Conservation (phyloP, 2,329 filamentous ascomycete genomes). For the Aspergillus sergii region DNA sequence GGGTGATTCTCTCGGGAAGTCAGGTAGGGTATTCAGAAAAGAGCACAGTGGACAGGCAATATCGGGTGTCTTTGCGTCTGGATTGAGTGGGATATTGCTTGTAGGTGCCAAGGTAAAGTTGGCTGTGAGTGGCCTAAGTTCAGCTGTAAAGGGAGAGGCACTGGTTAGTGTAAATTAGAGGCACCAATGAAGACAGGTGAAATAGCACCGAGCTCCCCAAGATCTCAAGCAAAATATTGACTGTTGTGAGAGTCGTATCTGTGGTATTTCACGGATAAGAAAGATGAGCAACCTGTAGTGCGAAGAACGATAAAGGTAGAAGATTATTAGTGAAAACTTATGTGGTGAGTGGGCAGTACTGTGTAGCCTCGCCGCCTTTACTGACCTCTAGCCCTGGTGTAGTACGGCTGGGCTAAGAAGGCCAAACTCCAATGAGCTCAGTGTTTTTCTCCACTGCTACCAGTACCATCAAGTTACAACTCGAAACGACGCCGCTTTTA, state of each 20-base stretch:
- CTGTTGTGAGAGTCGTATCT: neutral
- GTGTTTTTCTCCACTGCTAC: neutral
- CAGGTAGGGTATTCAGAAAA: neutral
- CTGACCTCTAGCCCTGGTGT: neutral
- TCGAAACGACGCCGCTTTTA: neutral
- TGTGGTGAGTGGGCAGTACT: conserved; percentile 3
- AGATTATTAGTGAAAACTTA: neutral
- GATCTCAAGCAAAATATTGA: neutral
- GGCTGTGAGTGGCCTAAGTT: neutral
- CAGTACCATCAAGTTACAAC: neutral
- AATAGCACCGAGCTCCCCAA: neutral
- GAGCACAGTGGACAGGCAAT: neutral
- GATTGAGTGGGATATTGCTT: neutral
- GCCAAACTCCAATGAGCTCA: neutral
- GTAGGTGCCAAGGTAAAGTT: neutral
- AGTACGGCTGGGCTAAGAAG: neutral
- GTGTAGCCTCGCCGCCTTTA: conserved; percentile 2
- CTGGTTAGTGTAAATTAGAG: neutral
- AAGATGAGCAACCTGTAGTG: neutral
- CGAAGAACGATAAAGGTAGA: neutral
- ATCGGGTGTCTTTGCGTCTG: neutral
- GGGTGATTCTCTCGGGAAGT: neutral
- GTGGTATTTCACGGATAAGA: neutral
- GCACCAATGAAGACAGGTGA: neutral
- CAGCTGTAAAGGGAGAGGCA: neutral